Base-by-base conservation (phyloP, 2,329 filamentous ascomycete genomes). In the Exophiala alcalophila region DNA sequence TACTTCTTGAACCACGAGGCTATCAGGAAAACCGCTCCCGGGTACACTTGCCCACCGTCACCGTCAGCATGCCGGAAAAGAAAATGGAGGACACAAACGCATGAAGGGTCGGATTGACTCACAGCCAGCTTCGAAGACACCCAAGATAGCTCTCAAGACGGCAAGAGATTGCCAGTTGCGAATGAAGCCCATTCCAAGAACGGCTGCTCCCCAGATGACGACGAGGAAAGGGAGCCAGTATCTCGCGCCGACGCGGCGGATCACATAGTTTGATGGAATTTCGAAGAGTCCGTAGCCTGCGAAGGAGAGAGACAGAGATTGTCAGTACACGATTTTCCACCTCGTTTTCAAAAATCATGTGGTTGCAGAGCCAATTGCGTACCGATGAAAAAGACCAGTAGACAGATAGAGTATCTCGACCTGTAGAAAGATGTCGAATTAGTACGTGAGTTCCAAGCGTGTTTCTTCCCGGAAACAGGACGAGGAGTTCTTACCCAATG, bases 201-300 rank as follows among this genome's bases (percentile, higher is more conserved):
- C 70, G 8, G 67, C 59, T n/a, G 59, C 58, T 4, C 68, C 68
- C 67, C 67, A 70, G 4, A 58, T 35, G 4, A 63, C 40, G 67
- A 49, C 52, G 14, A 61, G 59, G 5, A 41, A 33, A 0, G 57
- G 37, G n/a, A 63, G 36, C 28, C 59, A 61, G 11, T 48, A 40
- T 4, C 53, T 49, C 5, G 60, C 58, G 0, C 84, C 84, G 37
- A 87, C 57, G 55, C 77, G 78, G 24, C 84, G 78, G 38, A 83
- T 72, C 20, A 86, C 61, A 24, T 86, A 65, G 1, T 83, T 86
- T 3, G 81, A 81, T 0, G 81, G 81, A 0, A 82, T 78, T 57
- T 88, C 83, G 50, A 86, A 83, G 35, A 84, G 9, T 14, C 23
- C 21, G 21, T 26, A 18, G 9, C 24, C 34, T 27, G n/a, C n/a